A percentile compares a stretch with the other conserved stretches of the same genome.
Evolutionary conservation across 2,329 filamentous ascomycete genomes (phyloP).

Genomic region (Penicillium hordei): DNA sequence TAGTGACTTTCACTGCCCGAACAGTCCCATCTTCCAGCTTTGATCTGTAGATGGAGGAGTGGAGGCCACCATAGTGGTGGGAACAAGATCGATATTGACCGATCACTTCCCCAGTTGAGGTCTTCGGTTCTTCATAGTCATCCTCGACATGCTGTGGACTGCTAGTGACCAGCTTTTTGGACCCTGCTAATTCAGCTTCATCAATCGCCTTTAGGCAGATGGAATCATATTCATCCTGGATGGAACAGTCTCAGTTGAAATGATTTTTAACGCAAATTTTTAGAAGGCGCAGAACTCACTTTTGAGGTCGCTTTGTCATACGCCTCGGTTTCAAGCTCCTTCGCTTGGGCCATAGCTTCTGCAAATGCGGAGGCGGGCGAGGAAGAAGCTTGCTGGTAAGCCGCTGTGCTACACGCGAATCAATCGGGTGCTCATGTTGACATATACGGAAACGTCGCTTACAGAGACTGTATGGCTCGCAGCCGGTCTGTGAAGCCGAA

Average conservation of each 20-base stretch:
- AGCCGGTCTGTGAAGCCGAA: constrained; percentile 62
- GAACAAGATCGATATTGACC: constrained; percentile 58
- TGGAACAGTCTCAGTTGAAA: constrained; percentile 18
- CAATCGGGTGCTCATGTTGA: constrained; percentile 10
- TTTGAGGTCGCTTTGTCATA: constrained; percentile 40
- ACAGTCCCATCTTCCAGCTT: constrained; percentile 44
- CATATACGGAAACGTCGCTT: constrained; percentile 32
- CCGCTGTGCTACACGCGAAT: constrained; percentile 45
- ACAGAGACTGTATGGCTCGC: constrained; percentile 63
- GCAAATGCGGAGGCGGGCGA: constrained; percentile 40
- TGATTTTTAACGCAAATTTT: background rate
- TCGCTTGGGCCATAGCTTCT: constrained; percentile 59
- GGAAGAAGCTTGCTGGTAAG: constrained; percentile 49
- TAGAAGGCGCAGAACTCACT: constrained; percentile 25
- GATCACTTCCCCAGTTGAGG: constrained; percentile 42
- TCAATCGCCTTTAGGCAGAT: constrained; percentile 44
- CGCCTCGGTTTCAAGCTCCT: constrained; percentile 59
- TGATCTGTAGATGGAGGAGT: constrained; percentile 78
- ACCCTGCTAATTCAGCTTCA: constrained; percentile 28
- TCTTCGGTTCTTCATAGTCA: constrained; percentile 19
- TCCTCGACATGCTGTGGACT: constrained; percentile 22
- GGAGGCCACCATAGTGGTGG: constrained; percentile 66
- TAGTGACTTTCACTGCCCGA: constrained; percentile 83
- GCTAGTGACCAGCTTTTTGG: constrained; percentile 25
- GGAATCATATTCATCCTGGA: constrained; percentile 58